phyloP scores from a whole-genome alignment of 202 grass and related monocot genomes.

The Zoysia matrella region DNA sequence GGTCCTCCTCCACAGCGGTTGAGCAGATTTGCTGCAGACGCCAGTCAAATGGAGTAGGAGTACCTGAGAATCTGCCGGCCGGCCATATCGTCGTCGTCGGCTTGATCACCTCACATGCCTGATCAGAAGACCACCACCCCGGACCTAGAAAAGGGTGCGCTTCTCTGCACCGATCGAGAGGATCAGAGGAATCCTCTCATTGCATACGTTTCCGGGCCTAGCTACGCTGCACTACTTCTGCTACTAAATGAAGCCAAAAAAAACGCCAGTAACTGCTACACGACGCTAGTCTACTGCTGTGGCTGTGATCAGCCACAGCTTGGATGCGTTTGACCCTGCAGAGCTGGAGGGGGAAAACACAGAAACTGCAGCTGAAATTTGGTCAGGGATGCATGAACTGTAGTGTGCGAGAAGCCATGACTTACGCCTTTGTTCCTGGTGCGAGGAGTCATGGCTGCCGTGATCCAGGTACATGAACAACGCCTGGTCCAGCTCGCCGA shows the following conservation, averaged over 20 bases:
- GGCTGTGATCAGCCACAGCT: not conserved
- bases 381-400: not conserved
- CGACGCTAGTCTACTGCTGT: constrained; percentile 7
- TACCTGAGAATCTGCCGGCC: constrained; percentile 49
- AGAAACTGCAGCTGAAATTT: constrained; percentile 8
- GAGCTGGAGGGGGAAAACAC: constrained; percentile 16
- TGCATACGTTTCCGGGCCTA: constrained; percentile 46
- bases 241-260: constrained; percentile 29
- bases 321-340: constrained; percentile 16
- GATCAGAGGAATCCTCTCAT: constrained; percentile 22
- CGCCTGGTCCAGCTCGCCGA: constrained; percentile 84
- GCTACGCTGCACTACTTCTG: constrained; percentile 15
- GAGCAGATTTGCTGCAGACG: constrained; percentile 51
- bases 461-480: constrained; percentile 94
- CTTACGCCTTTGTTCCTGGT: constrained; percentile 90
- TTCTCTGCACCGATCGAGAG: constrained; percentile 49
- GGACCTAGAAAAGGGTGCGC: constrained; percentile 42
- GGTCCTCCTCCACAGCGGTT: constrained; percentile 19
- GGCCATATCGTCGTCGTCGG: constrained; percentile 20
- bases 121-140: not conserved
- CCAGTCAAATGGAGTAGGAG: constrained; percentile 48
- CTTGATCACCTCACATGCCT: constrained; percentile 27
- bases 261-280: constrained; percentile 20
- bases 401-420: not conserved
- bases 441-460: constrained; percentile 54